Base-by-base conservation (phyloP, 805 yeast species). In the Saccharomycopsis microspora region DNA sequence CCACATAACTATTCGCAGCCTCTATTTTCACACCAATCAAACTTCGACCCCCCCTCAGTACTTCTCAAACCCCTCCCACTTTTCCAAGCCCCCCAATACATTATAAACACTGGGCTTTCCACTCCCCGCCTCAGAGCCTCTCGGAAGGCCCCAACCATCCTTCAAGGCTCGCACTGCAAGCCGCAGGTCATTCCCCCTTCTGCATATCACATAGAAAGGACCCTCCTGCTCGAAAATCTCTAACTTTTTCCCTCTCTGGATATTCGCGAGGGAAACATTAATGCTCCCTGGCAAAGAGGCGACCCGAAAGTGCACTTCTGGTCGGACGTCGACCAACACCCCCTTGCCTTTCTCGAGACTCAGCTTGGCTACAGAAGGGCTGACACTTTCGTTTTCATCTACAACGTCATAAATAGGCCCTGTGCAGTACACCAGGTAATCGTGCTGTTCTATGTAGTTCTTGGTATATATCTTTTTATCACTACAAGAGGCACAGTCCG, bases 161-260 rank as follows among this genome's bases (percentile, higher is more conserved):
- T 72, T 67, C 42, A 89, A 62, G 41, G 69, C 64, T 48, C 70
- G 63, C 1, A 84, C 80, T 0, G 96, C 94, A 11, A 78, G 62
- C 57, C 85, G 88, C 0, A 97, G 89, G 60, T 93, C 97, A 61
- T 86, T 88, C 6, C 98, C 98, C 58, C 71, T 80, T 33, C 97
- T 71, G 63, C 98, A 93, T 19, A 90, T 68, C 0, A 87, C 83
- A 47, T 70, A 73, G 0, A 84, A 60, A 3, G 64, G 65, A 34
- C 61, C 58, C 4, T 55, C 52, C 11, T 55, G 19, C 4, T 41
- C 44, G 2, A 62, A 39, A 3, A 47, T 39, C 1, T 66, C 66
- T n/a, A 67, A 57, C 36, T 48, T 28, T 34, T 64, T 58, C 48
- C 61, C 60, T 44, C 60, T 63, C 42, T 69, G 65, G 27, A 76